These are phyloP conservation scores for Mucor irregularis DNA, from an alignment of 371 early-diverging fungal species.

Conservation along the genomic window DNA sequence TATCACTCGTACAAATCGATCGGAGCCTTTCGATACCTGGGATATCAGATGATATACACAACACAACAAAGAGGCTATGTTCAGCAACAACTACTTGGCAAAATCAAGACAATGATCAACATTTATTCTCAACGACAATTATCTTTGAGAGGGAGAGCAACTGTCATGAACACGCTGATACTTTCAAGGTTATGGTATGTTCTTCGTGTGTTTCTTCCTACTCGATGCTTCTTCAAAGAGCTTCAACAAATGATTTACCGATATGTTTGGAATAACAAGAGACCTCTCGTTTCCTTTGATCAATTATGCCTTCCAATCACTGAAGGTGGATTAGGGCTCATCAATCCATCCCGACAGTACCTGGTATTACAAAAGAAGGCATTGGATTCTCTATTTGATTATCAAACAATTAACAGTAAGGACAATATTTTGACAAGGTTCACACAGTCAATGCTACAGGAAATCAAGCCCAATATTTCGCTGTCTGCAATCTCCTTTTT, in stretches of 20 bases:
- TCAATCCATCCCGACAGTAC: neutral
- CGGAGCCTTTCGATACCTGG: conserved; percentile 6
- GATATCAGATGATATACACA: neutral
- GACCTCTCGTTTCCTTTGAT: neutral
- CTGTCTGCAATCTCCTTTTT: neutral
- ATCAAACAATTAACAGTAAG: too few relatives aligned
- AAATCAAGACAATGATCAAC: neutral
- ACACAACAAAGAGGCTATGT: neutral
- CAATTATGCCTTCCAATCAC: neutral
- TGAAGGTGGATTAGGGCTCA: neutral
- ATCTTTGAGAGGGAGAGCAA: neutral
- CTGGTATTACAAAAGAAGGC: neutral
- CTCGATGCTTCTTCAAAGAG: neutral
- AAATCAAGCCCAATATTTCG: too few relatives aligned
- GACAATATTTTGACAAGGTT: too few relatives aligned
- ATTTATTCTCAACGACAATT: neutral
- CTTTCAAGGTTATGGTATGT: neutral
- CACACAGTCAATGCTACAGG: neutral
- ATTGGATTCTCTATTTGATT: too few relatives aligned
- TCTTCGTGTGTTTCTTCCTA: neutral
- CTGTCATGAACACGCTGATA: neutral
- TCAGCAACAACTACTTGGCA: neutral
- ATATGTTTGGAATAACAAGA: neutral
- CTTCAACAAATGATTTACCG: neutral
- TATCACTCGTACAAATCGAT: neutral